Evolutionary conservation across 345 rosid species (phyloP).

Genomic region (Euphorbia pulcherrima): DNA sequence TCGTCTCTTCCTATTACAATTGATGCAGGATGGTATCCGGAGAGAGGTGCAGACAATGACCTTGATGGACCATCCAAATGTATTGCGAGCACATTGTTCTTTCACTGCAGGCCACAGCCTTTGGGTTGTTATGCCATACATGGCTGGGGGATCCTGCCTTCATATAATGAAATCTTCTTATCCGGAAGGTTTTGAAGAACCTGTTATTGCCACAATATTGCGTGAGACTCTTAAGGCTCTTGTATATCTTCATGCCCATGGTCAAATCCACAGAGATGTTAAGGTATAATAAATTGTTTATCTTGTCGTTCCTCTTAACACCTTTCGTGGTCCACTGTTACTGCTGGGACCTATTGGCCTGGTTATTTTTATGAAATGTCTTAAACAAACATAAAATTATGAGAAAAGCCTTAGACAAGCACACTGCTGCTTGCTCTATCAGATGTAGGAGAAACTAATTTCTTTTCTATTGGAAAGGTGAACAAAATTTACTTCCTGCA

Average conservation of each 20-base stretch:
- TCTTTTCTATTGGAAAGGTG: neutral
- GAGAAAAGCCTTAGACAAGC: neutral
- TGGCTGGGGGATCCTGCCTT: conserved; percentile 97
- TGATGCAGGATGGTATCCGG: conserved; percentile 84
- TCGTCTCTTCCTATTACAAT: conserved; percentile 4
- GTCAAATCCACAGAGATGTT: conserved; percentile 97
- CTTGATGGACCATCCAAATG: conserved; percentile 81
- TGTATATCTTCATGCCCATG: conserved; percentile 86
- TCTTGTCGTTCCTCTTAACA: neutral
- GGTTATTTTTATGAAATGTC: neutral
- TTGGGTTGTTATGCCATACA: conserved; percentile 99
- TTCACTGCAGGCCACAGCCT: conserved; percentile 74
- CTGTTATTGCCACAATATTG: conserved; percentile 82
- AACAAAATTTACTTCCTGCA: neutral
- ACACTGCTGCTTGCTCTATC: neutral
- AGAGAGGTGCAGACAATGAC: conserved; percentile 96
- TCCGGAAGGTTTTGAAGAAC: conserved; percentile 93
- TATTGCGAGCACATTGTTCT: conserved; percentile 84
- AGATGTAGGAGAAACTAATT: neutral
- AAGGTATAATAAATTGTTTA: conserved; percentile 46
- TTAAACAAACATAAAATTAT: neutral
- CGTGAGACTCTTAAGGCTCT: conserved; percentile 92
- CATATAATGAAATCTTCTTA: conserved; percentile 81
- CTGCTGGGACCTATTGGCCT: neutral
- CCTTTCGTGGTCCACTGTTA: neutral